Evolutionary conservation across 257 asterid species (phyloP).

Genomic region (Solanum chmielewskii): DNA sequence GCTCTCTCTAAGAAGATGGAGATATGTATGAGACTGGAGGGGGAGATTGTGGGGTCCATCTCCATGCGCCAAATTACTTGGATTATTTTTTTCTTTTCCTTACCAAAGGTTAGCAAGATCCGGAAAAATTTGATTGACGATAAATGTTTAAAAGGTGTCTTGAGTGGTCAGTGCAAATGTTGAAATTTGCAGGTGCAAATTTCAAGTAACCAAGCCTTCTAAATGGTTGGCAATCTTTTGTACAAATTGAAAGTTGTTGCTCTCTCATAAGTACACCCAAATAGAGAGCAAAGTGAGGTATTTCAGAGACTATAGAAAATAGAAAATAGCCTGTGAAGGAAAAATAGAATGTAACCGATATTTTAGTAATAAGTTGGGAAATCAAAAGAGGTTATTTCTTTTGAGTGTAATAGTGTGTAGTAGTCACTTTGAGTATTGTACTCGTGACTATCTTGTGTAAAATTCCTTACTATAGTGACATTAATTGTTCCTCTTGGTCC

Average conservation of each 20-base stretch:
- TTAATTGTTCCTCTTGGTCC: background rate
- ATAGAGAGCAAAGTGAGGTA: background rate
- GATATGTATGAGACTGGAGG: background rate
- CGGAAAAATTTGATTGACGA: background rate
- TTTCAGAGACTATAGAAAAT: background rate
- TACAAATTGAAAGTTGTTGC: background rate
- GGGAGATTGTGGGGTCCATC: background rate
- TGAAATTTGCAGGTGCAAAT: background rate
- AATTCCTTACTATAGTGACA: background rate
- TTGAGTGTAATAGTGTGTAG: background rate
- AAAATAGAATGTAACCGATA: background rate
- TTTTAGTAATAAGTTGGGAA: background rate
- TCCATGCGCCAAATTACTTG: background rate
- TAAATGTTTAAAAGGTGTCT: background rate
- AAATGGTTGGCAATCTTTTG: background rate
- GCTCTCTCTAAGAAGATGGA: background rate
- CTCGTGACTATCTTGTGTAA: background rate
- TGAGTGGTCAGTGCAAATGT: no score
- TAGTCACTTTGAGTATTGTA: background rate
- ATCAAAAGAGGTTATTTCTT: background rate
- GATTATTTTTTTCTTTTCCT: background rate
- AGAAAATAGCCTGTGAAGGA: background rate
- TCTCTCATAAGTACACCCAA: background rate
- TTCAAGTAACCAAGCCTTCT: background rate
- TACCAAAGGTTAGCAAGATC: background rate